Evolutionary conservation across 129 eudicot genomes (phyloP), one percentile per base, ranked within the genome.

Genomic region (Flaveria ramosissima): DNA sequence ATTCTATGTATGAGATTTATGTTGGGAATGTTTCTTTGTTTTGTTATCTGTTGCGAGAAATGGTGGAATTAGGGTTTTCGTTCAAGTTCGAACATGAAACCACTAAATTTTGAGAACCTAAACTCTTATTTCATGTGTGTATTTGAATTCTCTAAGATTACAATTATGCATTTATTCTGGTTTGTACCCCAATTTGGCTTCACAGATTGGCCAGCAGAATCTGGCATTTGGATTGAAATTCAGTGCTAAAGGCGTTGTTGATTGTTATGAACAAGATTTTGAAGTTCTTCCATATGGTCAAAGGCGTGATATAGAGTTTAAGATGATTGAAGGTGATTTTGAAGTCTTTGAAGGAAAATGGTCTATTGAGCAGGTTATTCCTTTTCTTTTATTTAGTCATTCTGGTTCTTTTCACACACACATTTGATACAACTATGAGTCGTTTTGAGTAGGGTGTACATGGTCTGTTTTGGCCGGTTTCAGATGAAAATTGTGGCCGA

Each of bases 311-410:
- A 89, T 92, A 72, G 96, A 92, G 61, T 92, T 92, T 81, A 85
- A 92, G 85, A 92, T 92, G 97, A 83, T 89, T 70, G 95, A 92
- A 70, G 97, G 97, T 61, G 97, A 92, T 83, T 92, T 92, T 80
- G 68, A 82, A 66, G 72, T 85, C 68, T 92, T 92, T 81, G 86
- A 92, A 83, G 97, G 97, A 80, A 85, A 68, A 56, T 92, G 97
- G 97, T 83, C 97, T 47, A 76, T 92, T 64, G 92, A 86, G 83
- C 92, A 92, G 95, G 97, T 85, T 57, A 73, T 72, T 36, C 64
- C 46, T 45, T 68, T 56, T 72, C 60, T 16, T 68, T 14, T 19
- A 68, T 53, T 43, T 59, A 55, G 30, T 59, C 64, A 2, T 21
- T 59, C 14, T 23, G 15, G 36, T 57, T 15, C 77, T 55, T 53